Base-by-base conservation (phyloP, 2,329 filamentous ascomycete genomes). In the Atkinsonella hypoxylon region DNA sequence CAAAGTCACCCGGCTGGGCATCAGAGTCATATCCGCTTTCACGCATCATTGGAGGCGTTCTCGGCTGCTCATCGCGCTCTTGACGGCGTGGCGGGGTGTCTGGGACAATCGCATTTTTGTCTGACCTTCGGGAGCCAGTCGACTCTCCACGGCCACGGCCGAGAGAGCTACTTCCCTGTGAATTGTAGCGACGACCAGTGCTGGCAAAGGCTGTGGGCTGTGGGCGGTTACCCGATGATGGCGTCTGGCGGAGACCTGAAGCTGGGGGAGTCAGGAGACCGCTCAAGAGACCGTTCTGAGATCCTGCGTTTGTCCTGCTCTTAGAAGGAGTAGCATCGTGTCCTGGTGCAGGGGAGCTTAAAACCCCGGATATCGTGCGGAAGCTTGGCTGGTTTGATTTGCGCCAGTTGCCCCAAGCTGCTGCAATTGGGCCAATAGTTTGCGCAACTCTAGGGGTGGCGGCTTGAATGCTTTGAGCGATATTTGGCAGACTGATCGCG, bases 331-430 rank as follows among this genome's bases (percentile, higher is more conserved):
- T 86, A 43, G 70, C 68, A 52, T 67, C 71, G 46, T 62, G 65
- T 36, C 59, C 62, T 10, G 63, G 54, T 1, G 66, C 66, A 13
- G 75, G 70, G 7, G 76, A 72, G 47, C 67, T 69, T 38, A 73
- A 59, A 26, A 67, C 69, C 11, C 73, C 68, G 48, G 79, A 72
- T 42, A 81, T 60, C 61, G 71, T 70, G 50, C 65, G 64, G 55
- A 75, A 71, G 15, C 70, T 68, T 6, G 69, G 69, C 51, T 79
- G 78, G 58, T 74, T 77, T 15, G 77, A 79, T 64, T 85, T 91
- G 48, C 90, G 83, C 91, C 91, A 96, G 66, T 85, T 95, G 45
- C 89, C 90, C 81, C 90, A 95, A n/a, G 89, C 91, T n/a, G 89
- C 89, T n/a, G 89, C 79, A 38, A 83, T 65, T 22, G 80, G 81